Conservation (phyloP, 108 stramenopile genomes). For the Bacterosira constricta region DNA sequence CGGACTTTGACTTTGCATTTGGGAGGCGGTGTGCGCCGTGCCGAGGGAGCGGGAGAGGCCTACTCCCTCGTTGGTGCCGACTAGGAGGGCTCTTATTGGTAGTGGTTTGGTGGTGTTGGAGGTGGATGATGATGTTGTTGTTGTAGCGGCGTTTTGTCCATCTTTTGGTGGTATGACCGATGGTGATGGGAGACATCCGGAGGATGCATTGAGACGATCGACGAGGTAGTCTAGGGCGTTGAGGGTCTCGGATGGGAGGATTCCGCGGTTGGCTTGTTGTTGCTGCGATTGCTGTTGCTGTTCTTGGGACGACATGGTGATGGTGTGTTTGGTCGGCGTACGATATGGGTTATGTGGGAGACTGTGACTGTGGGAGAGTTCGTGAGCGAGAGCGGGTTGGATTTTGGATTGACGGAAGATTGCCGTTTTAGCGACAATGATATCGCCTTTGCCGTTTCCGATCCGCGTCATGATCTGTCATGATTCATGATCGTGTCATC, state of each 20-base stretch:
- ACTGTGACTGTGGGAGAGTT: too few relatives aligned
- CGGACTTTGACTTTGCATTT: neutral
- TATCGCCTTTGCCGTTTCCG: too few relatives aligned
- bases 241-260: conserved; percentile 47
- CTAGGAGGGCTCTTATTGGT: conserved; percentile 46
- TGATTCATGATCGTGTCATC: too few relatives aligned
- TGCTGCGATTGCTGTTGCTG: conserved; percentile 27
- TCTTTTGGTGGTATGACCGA: neutral
- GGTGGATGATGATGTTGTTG: neutral
- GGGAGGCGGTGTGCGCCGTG: conserved; percentile 26
- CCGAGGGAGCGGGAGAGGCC: conserved; percentile 54
- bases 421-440: too few relatives aligned
- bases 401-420: too few relatives aligned
- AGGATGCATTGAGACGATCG: conserved; percentile 53
- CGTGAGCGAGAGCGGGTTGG: too few relatives aligned
- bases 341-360: too few relatives aligned
- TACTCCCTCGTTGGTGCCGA: conserved; percentile 56
- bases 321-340: too few relatives aligned
- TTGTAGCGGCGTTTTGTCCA: neutral
- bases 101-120: neutral
- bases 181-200: conserved; percentile 13
- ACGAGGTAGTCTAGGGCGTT: conserved; percentile 50
- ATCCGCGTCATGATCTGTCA: too few relatives aligned
- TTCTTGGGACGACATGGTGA: conserved; percentile 10
- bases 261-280: conserved; percentile 41